Evolutionary conservation across 352 stramenopile species (phyloP), one percentile per base, ranked within the genome.

Genomic region (Pythium rishiriense): DNA sequence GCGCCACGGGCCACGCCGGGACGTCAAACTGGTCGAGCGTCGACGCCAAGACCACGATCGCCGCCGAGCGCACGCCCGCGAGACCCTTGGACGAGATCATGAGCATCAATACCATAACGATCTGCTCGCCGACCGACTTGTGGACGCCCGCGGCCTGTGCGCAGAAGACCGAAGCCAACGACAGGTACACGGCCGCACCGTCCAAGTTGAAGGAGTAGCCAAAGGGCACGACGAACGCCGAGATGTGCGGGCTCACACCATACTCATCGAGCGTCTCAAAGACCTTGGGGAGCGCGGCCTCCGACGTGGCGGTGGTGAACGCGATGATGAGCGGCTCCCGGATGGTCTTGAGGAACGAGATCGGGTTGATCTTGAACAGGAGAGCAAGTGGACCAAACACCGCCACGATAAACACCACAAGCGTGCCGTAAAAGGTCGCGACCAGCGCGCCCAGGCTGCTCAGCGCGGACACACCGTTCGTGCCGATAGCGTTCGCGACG

Each of bases 131-230:
- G 8, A 83, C 54, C 0, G 72, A 72, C 67, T 88, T 85, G 59
- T 85, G 35, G 4, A 74, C 45, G 19, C 66, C 73, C 2, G 79
- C 46, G 0, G 79, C 79, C 57, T 88, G 79, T 0, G 79, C 79
- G 29, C 79, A 88, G 50, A 88, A 88, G 33, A 88, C 68, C 0
- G 76, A 55, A 4, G 66, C 70, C 0, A 88, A 54, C 9, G 79
- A 81, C 22, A 85, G 37, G 72, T 88, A 84, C 21, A 88, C 47
- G 0, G 79, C 81, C 19, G 72, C 77, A 8, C 72, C 79, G 53
- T 88, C 79, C 4, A 85, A 61, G 68, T 88, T 88, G 74, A 88
- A 85, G 57, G 79, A 88, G 68, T 85, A 88, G 33, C 79, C 79
- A 57, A 85, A 85, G 0, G 76, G 76, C 12, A 88, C 76, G 10